Evolutionary conservation across 2,329 filamentous ascomycete genomes (phyloP).

Genomic region (Diplodia mutila): DNA sequence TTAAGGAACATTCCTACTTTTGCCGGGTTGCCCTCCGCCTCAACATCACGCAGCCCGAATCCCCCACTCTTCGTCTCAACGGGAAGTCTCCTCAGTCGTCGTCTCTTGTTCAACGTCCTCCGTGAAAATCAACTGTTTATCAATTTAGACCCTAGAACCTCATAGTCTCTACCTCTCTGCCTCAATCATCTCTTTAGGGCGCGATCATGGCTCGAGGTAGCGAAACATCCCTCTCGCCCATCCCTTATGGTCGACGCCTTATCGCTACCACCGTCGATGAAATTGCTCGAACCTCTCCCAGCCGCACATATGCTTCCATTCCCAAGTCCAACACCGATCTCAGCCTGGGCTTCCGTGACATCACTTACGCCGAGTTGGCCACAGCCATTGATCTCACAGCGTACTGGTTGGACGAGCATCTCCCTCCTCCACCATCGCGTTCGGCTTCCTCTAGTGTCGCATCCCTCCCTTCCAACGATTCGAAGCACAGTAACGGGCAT

Average conservation of each 20-base stretch:
- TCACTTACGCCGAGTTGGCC: conserved; percentile 3
- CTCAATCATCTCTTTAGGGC: neutral
- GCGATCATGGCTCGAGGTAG: neutral
- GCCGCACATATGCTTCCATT: conserved; percentile 10
- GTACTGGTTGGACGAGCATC: conserved; percentile 4
- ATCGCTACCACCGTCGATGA: neutral
- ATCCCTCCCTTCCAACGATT: neutral
- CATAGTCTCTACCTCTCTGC: neutral
- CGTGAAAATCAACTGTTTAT: neutral
- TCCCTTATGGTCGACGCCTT: neutral
- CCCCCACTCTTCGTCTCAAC: too few species aligned
- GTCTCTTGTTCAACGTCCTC: neutral
- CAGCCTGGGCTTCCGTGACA: conserved; percentile 8
- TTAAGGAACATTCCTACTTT: too few species aligned
- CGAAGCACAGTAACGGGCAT: neutral
- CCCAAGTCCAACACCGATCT: neutral
- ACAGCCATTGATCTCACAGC: conserved; percentile 2
- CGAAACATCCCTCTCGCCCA: too few species aligned
- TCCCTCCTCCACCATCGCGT: neutral
- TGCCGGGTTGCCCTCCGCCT: too few species aligned
- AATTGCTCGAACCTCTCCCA: neutral
- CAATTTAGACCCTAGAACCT: accelerated
- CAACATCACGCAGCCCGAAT: neutral
- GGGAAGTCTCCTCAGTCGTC: neutral
- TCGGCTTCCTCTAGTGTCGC: neutral